These are phyloP conservation scores for Pseudovirgaria hyperparasitica DNA, from an alignment of 2,329 filamentous ascomycete species.

Conservation along the genomic window DNA sequence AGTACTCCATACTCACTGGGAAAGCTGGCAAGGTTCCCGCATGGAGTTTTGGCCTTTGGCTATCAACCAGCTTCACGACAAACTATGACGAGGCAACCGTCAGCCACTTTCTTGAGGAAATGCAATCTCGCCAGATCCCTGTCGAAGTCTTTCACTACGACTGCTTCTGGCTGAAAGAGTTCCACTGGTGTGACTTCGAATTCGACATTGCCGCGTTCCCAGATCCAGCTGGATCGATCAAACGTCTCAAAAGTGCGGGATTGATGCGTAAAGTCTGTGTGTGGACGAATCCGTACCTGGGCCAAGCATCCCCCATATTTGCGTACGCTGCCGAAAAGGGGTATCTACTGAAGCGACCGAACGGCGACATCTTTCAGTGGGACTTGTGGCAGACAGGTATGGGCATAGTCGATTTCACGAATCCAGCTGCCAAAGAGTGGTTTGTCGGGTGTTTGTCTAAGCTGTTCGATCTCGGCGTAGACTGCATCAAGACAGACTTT, in stretches of 20 bases:
- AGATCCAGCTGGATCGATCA: conserved; percentile 51
- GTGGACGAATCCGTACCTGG: conserved; percentile 67
- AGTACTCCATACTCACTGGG: conserved; percentile 57
- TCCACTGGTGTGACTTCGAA: conserved; percentile 63
- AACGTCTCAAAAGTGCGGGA: conserved; percentile 48
- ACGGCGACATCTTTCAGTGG: conserved; percentile 62
- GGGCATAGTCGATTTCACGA: conserved; percentile 63
- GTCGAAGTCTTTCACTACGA: conserved; percentile 66
- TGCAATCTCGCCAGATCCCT: conserved; percentile 51
- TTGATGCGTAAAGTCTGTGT: conserved; percentile 52
- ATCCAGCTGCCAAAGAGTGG: conserved; percentile 55
- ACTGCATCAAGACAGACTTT: conserved; percentile 66
- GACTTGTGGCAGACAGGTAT: conserved; percentile 68
- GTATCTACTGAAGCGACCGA: conserved; percentile 57
- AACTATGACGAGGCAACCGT: conserved; percentile 60
- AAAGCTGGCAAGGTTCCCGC: conserved; percentile 50
- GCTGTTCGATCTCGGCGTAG: conserved; percentile 56
- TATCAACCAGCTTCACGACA: conserved; percentile 65
- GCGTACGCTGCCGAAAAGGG: conserved; percentile 50
- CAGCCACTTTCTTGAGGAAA: conserved; percentile 54
- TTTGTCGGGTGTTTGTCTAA: conserved; percentile 48
- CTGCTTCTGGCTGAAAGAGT: conserved; percentile 66
- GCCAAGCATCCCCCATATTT: conserved; percentile 56
- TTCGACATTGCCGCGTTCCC: conserved; percentile 58
- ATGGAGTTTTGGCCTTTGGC: conserved; percentile 67